Evolutionary conservation across 495 filamentous ascomycete species (phyloP).

Genomic region (Achaetomiella virescens): DNA sequence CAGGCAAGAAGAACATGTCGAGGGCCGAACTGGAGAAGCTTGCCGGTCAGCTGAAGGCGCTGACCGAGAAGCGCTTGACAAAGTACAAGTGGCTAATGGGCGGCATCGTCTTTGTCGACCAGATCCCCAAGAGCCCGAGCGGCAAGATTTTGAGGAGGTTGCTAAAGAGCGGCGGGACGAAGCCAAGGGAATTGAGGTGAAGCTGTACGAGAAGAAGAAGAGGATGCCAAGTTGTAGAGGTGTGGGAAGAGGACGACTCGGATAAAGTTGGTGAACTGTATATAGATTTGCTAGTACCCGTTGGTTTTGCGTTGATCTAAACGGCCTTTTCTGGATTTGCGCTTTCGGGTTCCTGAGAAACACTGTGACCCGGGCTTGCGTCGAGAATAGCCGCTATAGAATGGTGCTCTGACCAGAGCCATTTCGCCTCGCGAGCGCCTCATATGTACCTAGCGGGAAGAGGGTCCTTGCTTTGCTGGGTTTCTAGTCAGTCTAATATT

Average conservation of each 20-base stretch:
- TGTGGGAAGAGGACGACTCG: neutral
- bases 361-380: too few species aligned
- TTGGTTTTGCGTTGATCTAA: neutral
- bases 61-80: constrained; percentile 56
- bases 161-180: constrained; percentile 31
- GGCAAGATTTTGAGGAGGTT: constrained; percentile 62
- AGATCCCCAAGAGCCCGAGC: constrained; percentile 61
- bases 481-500: too few species aligned
- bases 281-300: neutral
- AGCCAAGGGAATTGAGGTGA: constrained; percentile 19
- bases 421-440: too few species aligned
- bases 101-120: constrained; percentile 55
- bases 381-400: too few species aligned
- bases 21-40: constrained; percentile 51
- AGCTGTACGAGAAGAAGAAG: constrained; percentile 27
- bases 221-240: constrained; percentile 22
- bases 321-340: too few species aligned
- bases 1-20: constrained; percentile 43
- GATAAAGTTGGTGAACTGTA: neutral
- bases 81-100: constrained; percentile 62
- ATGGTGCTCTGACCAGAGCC: too few species aligned
- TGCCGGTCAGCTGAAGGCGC: constrained; percentile 27
- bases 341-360: too few species aligned
- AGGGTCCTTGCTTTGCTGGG: too few species aligned
- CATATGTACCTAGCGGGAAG: too few species aligned